Conservation (phyloP, 2,329 filamentous ascomycete species). For the Trichocomaceae sp. region DNA sequence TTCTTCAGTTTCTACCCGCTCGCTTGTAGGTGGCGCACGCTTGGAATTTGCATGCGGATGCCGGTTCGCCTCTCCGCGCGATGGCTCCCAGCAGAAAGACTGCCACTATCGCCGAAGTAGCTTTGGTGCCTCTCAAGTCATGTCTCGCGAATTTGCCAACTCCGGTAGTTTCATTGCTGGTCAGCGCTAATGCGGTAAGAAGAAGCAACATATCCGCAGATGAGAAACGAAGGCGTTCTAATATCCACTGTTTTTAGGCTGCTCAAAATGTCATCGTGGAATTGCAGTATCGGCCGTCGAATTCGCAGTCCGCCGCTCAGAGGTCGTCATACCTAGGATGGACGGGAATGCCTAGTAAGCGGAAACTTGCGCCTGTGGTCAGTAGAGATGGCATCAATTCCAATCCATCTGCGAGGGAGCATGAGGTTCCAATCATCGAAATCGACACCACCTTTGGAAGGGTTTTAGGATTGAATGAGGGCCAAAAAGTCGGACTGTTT, state of each 20-base stretch:
- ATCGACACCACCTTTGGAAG: slow-evolving; percentile 79
- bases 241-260: slow-evolving; percentile 50
- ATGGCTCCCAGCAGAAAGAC: slow-evolving; percentile 44
- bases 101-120: slow-evolving; percentile 70
- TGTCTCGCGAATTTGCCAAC: slow-evolving; percentile 90
- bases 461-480: slow-evolving; percentile 69
- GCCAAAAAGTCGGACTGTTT: slow-evolving; percentile 63
- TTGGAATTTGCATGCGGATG: not conserved
- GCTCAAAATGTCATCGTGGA: slow-evolving; percentile 96
- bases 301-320: slow-evolving; percentile 43
- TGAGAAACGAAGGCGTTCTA: slow-evolving; percentile 13
- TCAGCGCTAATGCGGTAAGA: slow-evolving; percentile 84
- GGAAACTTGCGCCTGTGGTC: slow-evolving; percentile 66
- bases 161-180: slow-evolving; percentile 73
- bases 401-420: slow-evolving; percentile 56
- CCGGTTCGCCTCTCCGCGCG: slow-evolving; percentile 15
- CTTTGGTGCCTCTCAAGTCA: slow-evolving; percentile 80
- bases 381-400: slow-evolving; percentile 64
- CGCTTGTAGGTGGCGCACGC: not conserved
- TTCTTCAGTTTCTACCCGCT: not conserved
- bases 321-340: slow-evolving; percentile 83
- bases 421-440: slow-evolving; percentile 72
- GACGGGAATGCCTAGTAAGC: slow-evolving; percentile 96
- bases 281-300: slow-evolving; percentile 63
- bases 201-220: slow-evolving; percentile 29